phyloP scores from a whole-genome alignment of 768 basidiomycete species.

The Podaxis sp. region DNA sequence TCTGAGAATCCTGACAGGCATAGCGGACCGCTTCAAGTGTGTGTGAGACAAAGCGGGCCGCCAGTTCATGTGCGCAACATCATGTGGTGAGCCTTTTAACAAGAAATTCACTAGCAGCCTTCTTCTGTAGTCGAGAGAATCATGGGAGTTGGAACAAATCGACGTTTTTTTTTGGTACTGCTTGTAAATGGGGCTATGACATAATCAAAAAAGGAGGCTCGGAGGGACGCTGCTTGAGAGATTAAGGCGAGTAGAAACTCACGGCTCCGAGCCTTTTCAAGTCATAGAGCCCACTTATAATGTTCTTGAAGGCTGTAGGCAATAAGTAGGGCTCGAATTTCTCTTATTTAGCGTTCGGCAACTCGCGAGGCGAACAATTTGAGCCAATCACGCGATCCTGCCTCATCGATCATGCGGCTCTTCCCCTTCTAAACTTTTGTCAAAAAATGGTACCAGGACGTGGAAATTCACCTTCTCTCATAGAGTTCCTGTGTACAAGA shows the following conservation, averaged over 20 bases:
- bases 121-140: background rate
- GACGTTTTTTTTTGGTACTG: no score
- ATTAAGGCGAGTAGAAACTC: no score
- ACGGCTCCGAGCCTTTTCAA: no score
- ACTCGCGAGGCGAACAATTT: no score
- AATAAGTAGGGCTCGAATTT: background rate
- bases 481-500: background rate
- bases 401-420: conserved; percentile 7
- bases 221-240: no score
- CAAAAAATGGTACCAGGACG: background rate
- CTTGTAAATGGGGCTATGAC: no score
- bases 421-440: background rate
- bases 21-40: background rate
- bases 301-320: no score
- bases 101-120: background rate
- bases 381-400: conserved; percentile 6
- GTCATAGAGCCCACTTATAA: no score
- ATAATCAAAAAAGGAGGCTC: no score
- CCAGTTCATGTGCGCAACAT: conserved; percentile 8
- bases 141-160: no score
- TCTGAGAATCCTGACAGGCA: background rate
- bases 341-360: background rate
- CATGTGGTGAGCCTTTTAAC: background rate
- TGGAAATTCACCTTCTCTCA: background rate
- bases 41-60: background rate